Base-by-base conservation (phyloP, 108 stramenopile genomes). In the Skeletonema potamos region DNA sequence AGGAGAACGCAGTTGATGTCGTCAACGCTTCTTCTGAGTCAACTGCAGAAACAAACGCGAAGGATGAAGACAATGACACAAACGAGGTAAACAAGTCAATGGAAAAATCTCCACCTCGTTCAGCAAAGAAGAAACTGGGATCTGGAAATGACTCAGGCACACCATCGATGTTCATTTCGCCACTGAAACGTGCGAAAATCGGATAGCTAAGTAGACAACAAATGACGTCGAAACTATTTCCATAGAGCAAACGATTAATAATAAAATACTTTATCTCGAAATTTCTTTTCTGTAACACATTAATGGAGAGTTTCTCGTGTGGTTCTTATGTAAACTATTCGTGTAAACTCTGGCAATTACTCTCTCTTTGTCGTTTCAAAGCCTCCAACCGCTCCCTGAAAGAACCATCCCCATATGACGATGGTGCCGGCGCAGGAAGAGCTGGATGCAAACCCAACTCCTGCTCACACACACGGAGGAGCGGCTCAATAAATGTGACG, bases 151-250 rank as follows among this genome's bases (percentile, higher is more conserved):
- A 59, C 58, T 58, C 39, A 2, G 58, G n/a, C 27, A 44, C 68
- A 30, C 68, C 68, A 24, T 44, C 58, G 2, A 58, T 59, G 57
- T 69, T 69, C 33, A 69, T 59, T 33, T 59, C 58, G n/a, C 58
- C 68, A 29, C 30, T 69, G 44, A 69, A 69, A 29, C 36, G 68
- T 46, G 58, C 68, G n/a, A 69, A 34, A 69, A 58, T 69, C 1
- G 30, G 28, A 11, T 68, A 37, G 22, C 15, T 41, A 41, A n/a
- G n/a, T n/a, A n/a, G n/a, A n/a, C n/a, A n/a, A n/a, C n/a, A n/a
- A n/a, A 41, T 15, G 13, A n/a, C n/a, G 15, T 3, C 10, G n/a
- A n/a, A n/a, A n/a, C n/a, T n/a, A n/a, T n/a, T n/a, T n/a, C n/a
- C n/a, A n/a, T n/a, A n/a, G n/a, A n/a, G n/a, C n/a, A n/a, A n/a